phyloP scores from a whole-genome alignment of 2,329 filamentous ascomycete genomes.

The Arthroderma sp. region DNA sequence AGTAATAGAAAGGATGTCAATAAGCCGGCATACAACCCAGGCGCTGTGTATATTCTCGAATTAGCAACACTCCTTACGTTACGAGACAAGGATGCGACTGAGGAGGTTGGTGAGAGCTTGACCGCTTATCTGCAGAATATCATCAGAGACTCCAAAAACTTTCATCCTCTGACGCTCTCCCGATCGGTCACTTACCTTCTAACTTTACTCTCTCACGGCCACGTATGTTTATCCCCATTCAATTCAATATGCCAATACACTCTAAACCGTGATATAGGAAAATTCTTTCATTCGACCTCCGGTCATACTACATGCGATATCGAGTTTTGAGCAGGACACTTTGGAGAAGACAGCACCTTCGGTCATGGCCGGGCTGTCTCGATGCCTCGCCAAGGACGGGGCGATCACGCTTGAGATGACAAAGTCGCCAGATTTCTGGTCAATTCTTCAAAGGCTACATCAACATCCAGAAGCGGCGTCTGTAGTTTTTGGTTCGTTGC shows the following conservation, averaged over 20 bases:
- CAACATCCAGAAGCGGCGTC: constrained; percentile 56
- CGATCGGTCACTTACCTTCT: constrained; percentile 79
- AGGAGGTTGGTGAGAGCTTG: constrained; percentile 62
- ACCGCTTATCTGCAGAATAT: constrained; percentile 69
- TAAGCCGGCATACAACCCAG: constrained; percentile 65
- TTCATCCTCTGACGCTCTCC: constrained; percentile 74
- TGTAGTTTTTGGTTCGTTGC: constrained; percentile 75
- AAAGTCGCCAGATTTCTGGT: constrained; percentile 95
- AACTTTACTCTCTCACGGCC: constrained; percentile 66
- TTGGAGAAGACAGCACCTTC: constrained; percentile 63
- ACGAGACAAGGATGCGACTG: constrained; percentile 59
- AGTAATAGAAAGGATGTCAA: constrained; percentile 44
- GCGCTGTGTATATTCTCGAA: constrained; percentile 80
- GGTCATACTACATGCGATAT: constrained; percentile 81
- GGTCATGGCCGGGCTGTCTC: constrained; percentile 63
- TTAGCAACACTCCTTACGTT: constrained; percentile 72
- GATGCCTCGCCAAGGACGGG: constrained; percentile 65
- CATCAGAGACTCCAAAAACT: constrained; percentile 62
- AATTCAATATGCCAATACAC: constrained; percentile 1
- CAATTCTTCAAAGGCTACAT: constrained; percentile 65
- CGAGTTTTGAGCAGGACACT: constrained; percentile 66
- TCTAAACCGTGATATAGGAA: constrained; percentile 41
- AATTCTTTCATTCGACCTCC: constrained; percentile 85
- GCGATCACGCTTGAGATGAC: constrained; percentile 83
- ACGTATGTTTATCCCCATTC: constrained; percentile 44